Percentiles rank a stretch among this genome's conserved stretches.
These are phyloP conservation scores for Botryotinia globosa DNA, from an alignment of 2,329 filamentous ascomycete genomes.

Conservation along the genomic window DNA sequence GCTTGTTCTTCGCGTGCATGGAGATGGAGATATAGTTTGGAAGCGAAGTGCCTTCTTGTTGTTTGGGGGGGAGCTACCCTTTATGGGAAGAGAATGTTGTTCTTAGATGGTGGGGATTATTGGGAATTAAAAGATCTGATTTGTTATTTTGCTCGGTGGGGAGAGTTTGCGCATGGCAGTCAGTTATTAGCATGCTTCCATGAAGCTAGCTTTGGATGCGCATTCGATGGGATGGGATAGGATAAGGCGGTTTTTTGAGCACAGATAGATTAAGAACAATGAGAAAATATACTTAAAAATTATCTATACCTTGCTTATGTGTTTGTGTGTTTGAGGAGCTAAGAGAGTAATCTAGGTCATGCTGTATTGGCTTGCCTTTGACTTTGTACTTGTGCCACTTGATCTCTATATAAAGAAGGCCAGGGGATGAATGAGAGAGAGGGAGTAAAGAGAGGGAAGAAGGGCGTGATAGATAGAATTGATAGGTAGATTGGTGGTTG, in stretches of 20 bases:
- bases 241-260: not conserved
- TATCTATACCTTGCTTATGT: not conserved
- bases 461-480: too few species aligned
- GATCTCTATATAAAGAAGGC: not conserved
- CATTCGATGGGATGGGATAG: not conserved
- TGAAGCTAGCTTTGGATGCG: not conserved
- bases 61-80: not conserved
- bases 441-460: not conserved
- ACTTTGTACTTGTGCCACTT: not conserved
- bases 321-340: not conserved
- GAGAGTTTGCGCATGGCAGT: not conserved
- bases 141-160: not conserved
- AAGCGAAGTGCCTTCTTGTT: not conserved
- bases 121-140: not conserved
- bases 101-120: not conserved
- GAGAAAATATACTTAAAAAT: not conserved
- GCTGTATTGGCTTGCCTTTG: not conserved
- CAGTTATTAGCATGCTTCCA: not conserved
- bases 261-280: slow-evolving; percentile 6
- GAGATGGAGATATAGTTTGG: not conserved
- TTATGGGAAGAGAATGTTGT: not conserved
- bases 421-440: not conserved
- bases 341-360: not conserved
- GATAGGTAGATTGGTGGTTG: not conserved
- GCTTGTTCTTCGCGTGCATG: not conserved